Percentiles rank a stretch among this genome's conserved stretches.
phyloP scores from a whole-genome alignment of 1,139 yeast species.

The Magnusiomyces paraingens region DNA sequence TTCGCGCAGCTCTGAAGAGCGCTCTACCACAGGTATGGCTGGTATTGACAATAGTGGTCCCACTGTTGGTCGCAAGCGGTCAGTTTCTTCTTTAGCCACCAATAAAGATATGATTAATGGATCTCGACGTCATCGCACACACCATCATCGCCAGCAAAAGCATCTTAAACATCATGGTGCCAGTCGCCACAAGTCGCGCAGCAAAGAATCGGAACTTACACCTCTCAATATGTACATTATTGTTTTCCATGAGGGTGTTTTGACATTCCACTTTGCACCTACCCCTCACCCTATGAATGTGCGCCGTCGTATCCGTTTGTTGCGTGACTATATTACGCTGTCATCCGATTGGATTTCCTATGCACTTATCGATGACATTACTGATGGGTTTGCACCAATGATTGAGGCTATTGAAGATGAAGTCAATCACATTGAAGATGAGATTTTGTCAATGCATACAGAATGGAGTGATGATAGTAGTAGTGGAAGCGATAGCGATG shows the following conservation, averaged over 20 bases:
- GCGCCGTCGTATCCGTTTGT: slow-evolving; percentile 80
- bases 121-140: too few species aligned
- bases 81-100: too few species aligned
- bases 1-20: slow-evolving; percentile 8
- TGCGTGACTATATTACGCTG: slow-evolving; percentile 82
- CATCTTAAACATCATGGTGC: not conserved
- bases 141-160: slow-evolving; percentile 13
- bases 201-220: slow-evolving; percentile 48
- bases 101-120: too few species aligned
- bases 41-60: too few species aligned
- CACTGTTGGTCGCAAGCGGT: too few species aligned
- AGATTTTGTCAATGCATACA: slow-evolving; percentile 79
- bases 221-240: slow-evolving; percentile 91
- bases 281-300: slow-evolving; percentile 97
- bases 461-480: slow-evolving; percentile 40
- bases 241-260: slow-evolving; percentile 83
- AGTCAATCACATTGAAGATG: slow-evolving; percentile 83
- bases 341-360: slow-evolving; percentile 96
- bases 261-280: slow-evolving; percentile 90
- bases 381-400: slow-evolving; percentile 96
- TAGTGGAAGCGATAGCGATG: slow-evolving; percentile 35
- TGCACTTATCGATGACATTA: slow-evolving; percentile 92
- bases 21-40: not conserved
- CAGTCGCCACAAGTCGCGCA: not conserved
- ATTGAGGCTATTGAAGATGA: slow-evolving; percentile 90